Evolutionary conservation across 352 stramenopile species (phyloP).

Genomic region (Phytophthora sansomeana): DNA sequence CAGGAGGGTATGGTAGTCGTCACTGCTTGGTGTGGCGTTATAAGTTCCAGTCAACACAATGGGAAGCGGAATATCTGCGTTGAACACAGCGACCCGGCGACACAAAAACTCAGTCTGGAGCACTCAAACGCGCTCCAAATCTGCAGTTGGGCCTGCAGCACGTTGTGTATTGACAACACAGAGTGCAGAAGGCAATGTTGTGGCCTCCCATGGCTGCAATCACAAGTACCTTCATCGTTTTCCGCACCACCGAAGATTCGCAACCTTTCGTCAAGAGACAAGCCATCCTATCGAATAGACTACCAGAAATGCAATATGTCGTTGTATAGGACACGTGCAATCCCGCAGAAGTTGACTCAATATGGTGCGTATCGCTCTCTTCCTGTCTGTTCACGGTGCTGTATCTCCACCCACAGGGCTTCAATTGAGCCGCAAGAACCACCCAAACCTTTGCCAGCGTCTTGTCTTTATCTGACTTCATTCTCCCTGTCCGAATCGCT

Average conservation of each 20-base stretch:
- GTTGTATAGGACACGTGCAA: no score
- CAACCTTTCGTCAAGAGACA: no score
- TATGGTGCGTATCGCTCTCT: constrained; percentile 20
- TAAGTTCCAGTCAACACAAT: constrained; percentile 86
- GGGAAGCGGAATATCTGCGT: constrained; percentile 84
- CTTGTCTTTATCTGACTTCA: constrained; percentile 7
- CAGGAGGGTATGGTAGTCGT: constrained; percentile 83
- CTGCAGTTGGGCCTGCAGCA: constrained; percentile 27
- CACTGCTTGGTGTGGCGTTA: constrained; percentile 77
- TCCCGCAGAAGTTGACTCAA: neutral
- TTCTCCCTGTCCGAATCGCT: constrained; percentile 3
- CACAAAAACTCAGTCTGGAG: constrained; percentile 79
- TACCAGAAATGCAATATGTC: no score
- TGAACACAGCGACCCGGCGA: constrained; percentile 75
- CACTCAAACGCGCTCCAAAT: constrained; percentile 67
- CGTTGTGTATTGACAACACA: constrained; percentile 68
- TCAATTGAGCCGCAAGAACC: neutral
- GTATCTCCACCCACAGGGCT: constrained; percentile 11
- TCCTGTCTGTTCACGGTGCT: neutral
- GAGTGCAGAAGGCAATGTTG: constrained; percentile 67
- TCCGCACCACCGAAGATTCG: no score
- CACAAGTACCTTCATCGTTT: no score
- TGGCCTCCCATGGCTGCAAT: constrained; percentile 89
- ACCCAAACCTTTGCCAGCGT: neutral
- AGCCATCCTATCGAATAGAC: no score